Percentiles rank a stretch among this genome's conserved stretches.
These are phyloP conservation scores for Hippophae gyantsensis DNA, from an alignment of 306 rosid species.

Conservation along the genomic window DNA sequence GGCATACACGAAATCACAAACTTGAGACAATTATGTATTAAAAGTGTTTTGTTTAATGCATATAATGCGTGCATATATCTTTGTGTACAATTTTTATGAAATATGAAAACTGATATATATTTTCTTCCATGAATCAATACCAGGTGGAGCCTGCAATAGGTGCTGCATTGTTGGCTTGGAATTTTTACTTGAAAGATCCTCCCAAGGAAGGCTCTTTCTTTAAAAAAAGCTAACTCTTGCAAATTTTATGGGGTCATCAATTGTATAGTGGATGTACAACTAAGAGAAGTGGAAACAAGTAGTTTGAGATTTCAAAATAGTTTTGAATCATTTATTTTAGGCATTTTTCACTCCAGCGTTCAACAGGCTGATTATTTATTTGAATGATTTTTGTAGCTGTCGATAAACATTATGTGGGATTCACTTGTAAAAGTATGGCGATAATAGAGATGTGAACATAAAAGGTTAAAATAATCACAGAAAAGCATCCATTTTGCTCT, in stretches of 20 bases:
- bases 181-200: conserved; percentile 56
- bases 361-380: conserved; percentile 8
- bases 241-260: conserved; percentile 1
- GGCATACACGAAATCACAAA: too few relatives aligned
- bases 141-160: conserved; percentile 97
- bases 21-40: too few relatives aligned
- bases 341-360: background rate
- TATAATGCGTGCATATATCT: too few relatives aligned
- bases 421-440: conserved; percentile 8
- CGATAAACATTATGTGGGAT: background rate
- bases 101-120: background rate
- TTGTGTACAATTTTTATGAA: too few relatives aligned
- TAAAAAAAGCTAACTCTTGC: conserved; percentile 22
- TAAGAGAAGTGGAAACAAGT: conserved; percentile 7
- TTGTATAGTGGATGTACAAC: conserved; percentile 23
- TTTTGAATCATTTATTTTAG: background rate
- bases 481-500: background rate
- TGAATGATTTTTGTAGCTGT: background rate
- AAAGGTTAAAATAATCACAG: background rate
- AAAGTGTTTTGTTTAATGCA: too few relatives aligned
- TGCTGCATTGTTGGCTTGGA: conserved; percentile 89
- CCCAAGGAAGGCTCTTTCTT: conserved; percentile 20
- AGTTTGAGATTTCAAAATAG: conserved; percentile 1
- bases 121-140: conserved; percentile 8
- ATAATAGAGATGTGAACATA: conserved; percentile 3